These are phyloP conservation scores for Saturnispora zaruensis DNA, from an alignment of 805 yeast genomes.

Conservation along the genomic window DNA sequence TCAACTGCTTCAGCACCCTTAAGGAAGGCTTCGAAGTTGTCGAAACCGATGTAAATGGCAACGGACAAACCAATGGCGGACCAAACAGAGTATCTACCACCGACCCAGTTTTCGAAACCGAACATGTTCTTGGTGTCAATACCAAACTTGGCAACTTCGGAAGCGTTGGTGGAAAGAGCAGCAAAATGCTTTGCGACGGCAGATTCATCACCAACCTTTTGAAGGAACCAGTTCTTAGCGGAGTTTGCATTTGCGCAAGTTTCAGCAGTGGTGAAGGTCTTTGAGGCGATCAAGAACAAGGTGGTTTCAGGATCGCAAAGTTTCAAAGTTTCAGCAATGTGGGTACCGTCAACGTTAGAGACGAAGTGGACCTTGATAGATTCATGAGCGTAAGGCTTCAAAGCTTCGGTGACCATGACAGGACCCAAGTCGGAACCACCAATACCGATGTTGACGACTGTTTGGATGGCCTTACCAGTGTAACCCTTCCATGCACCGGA, in stretches of 20 bases:
- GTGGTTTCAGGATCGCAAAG: constrained; percentile 82
- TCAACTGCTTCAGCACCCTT: constrained; percentile 98
- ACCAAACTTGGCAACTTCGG: constrained; percentile 89
- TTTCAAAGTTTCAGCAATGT: constrained; percentile 84
- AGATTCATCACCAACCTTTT: constrained; percentile 42
- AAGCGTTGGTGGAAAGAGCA: constrained; percentile 89
- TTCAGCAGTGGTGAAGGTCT: constrained; percentile 99
- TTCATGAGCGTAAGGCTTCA: constrained; percentile 77
- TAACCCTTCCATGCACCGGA: constrained; percentile 95
- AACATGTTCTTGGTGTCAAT: constrained; percentile 98
- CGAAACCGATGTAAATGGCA: constrained; percentile 90
- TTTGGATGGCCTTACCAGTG: constrained; percentile 89
- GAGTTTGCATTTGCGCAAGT: constrained; percentile 93
- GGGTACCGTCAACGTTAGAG: constrained; percentile 98
- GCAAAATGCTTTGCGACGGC: constrained; percentile 96
- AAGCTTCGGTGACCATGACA: constrained; percentile 98
- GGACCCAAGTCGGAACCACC: constrained; percentile 99
- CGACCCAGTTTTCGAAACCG: constrained; percentile 98
- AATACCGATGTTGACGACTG: constrained; percentile 94
- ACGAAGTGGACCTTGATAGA: constrained; percentile 82
- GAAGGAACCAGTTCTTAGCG: constrained; percentile 92
- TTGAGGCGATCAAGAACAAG: constrained; percentile 84
- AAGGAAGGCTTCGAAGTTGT: constrained; percentile 83
- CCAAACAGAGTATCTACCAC: constrained; percentile 99
- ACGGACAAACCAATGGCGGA: constrained; percentile 96